These are phyloP conservation scores for Yamadazyma scolyti DNA, from an alignment of 805 yeast genomes.

Conservation along the genomic window DNA sequence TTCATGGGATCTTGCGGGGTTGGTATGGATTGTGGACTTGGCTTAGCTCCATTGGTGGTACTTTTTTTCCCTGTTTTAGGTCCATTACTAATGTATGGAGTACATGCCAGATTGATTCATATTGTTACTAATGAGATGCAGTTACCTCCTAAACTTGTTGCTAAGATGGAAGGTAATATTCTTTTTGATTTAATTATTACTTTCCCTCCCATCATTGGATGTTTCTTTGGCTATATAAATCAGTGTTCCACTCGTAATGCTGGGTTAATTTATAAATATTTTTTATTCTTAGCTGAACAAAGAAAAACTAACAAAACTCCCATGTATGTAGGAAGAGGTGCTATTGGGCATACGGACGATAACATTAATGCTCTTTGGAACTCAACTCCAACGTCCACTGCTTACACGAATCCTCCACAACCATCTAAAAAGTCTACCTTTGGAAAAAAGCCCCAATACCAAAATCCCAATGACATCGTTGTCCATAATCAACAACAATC, in stretches of 20 bases:
- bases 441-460: slow-evolving; percentile 1
- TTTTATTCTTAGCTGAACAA: slow-evolving; percentile 16
- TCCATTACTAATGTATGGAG: slow-evolving; percentile 72
- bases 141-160: slow-evolving; percentile 55
- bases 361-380: background rate
- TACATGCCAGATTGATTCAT: slow-evolving; percentile 65
- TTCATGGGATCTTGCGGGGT: slow-evolving; percentile 68
- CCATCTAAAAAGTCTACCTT: slow-evolving; percentile 1
- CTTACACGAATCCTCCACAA: slow-evolving; percentile 8
- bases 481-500: slow-evolving; percentile 15
- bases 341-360: slow-evolving; percentile 8
- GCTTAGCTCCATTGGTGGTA: slow-evolving; percentile 70
- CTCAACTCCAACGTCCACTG: too few species aligned
- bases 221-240: slow-evolving; percentile 73
- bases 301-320: slow-evolving; percentile 16
- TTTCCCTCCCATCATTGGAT: slow-evolving; percentile 78
- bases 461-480: slow-evolving; percentile 5
- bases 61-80: slow-evolving; percentile 77
- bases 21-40: slow-evolving; percentile 71
- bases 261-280: slow-evolving; percentile 56
- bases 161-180: slow-evolving; percentile 75
- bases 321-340: slow-evolving; percentile 17
- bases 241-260: slow-evolving; percentile 90
- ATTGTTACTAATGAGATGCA: slow-evolving; percentile 55
- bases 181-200: slow-evolving; percentile 69